These are phyloP conservation scores for Phyllostachys edulis DNA, from an alignment of 176 grass and related monocot genomes.

Conservation along the genomic window DNA sequence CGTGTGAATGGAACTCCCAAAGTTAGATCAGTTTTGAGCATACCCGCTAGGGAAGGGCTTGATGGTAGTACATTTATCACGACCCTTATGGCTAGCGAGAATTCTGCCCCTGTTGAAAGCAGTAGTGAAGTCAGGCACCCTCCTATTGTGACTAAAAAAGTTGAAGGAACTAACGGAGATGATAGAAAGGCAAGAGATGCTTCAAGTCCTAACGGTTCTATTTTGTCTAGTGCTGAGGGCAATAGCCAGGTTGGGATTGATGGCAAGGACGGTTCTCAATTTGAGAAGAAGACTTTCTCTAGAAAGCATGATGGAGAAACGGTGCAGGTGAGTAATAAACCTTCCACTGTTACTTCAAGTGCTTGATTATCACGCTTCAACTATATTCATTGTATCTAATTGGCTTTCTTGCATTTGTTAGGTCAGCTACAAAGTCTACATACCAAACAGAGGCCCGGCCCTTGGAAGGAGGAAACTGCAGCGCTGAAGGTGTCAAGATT, in stretches of 20 bases:
- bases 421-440: constrained; percentile 98
- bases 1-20: constrained; percentile 41
- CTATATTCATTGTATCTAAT: constrained; percentile 19
- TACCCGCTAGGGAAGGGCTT: constrained; percentile 47
- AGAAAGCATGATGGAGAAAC: constrained; percentile 88
- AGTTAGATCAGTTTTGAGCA: constrained; percentile 73
- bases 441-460: constrained; percentile 66
- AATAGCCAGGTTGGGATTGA: constrained; percentile 33
- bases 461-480: constrained; percentile 79
- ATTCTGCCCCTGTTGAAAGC: constrained; percentile 30
- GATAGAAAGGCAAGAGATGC: constrained; percentile 26
- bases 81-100: constrained; percentile 4
- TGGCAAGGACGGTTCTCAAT: constrained; percentile 49
- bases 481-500: constrained; percentile 41
- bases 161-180: constrained; percentile 37
- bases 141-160: constrained; percentile 12
- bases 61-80: constrained; percentile 30
- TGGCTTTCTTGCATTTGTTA: constrained; percentile 41
- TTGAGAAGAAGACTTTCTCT: constrained; percentile 87
- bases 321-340: constrained; percentile 57
- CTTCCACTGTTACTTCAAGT: constrained; percentile 17
- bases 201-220: constrained; percentile 25
- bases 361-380: neutral
- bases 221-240: constrained; percentile 20
- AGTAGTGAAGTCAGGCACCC: constrained; percentile 17